These are phyloP conservation scores for Tardiomyces depauwii DNA, from an alignment of 1,139 yeast species.

Conservation along the genomic window DNA sequence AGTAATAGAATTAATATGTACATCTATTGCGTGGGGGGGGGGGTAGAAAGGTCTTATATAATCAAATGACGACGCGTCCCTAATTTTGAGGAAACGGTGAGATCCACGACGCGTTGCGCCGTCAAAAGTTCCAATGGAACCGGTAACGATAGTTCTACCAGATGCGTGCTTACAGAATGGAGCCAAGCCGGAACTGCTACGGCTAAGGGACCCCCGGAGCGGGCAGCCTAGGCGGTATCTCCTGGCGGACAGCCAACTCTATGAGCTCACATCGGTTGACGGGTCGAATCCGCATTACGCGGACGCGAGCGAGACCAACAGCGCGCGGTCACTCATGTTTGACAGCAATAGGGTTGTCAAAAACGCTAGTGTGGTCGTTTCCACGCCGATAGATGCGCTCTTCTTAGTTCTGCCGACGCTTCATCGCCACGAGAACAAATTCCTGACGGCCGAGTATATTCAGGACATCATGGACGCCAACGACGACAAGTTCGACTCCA, in stretches of 20 bases:
- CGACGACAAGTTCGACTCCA: conserved; percentile 4
- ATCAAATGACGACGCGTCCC: not conserved
- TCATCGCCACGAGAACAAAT: conserved; percentile 10
- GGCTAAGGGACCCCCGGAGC: conserved; percentile 20
- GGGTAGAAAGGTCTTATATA: not conserved
- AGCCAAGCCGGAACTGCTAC: conserved; percentile 3
- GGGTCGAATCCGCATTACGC: conserved; percentile 10
- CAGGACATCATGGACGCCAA: conserved; percentile 16
- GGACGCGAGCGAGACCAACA: conserved; percentile 1
- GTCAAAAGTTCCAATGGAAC: not conserved
- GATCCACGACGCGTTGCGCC: not conserved
- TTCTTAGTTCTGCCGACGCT: conserved; percentile 21
- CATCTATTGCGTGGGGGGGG: too few relatives aligned
- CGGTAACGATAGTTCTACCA: conserved; percentile 7
- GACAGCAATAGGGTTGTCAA: conserved; percentile 1
- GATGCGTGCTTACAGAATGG: not conserved
- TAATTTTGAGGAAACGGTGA: too few relatives aligned
- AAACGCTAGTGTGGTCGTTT: conserved; percentile 4
- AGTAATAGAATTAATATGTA: too few relatives aligned
- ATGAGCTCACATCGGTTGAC: conserved; percentile 17
- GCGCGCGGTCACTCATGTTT: conserved; percentile 15
- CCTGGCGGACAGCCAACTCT: conserved; percentile 7
- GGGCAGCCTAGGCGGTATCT: conserved; percentile 13
- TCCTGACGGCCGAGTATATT: conserved; percentile 21
- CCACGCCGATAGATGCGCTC: conserved; percentile 23